Conservation (phyloP, 2,329 filamentous ascomycete genomes). For the Diaporthe australafricana region DNA sequence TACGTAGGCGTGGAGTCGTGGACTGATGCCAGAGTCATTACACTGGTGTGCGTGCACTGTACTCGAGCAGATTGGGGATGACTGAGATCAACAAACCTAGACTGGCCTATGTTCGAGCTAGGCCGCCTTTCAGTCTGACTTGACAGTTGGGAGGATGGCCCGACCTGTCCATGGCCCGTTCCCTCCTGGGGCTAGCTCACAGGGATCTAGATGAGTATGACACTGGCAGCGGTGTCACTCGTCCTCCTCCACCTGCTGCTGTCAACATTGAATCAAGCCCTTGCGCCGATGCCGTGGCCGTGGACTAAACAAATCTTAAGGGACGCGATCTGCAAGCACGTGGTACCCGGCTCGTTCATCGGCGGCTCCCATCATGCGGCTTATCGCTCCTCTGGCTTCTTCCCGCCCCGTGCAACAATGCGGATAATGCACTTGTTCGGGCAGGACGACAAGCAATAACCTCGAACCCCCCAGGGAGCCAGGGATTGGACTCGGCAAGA, state of each 20-base stretch:
- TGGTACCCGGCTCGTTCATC: conserved; percentile 18
- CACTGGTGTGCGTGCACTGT: neutral
- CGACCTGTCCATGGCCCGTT: no score
- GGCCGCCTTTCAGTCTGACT: neutral
- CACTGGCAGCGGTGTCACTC: neutral
- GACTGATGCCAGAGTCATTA: conserved; percentile 20
- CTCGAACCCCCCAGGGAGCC: neutral
- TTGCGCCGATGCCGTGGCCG: neutral
- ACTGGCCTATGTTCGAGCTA: conserved; percentile 9
- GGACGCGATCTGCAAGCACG: conserved; percentile 31
- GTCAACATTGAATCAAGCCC: conserved; percentile 10
- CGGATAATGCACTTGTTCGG: conserved; percentile 21
- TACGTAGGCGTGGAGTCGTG: conserved; percentile 3
- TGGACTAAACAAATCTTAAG: conserved; percentile 20
- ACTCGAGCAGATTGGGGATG: neutral
- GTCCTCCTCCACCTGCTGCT: neutral
- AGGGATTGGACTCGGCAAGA: conserved; percentile 17
- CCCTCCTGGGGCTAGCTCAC: neutral
- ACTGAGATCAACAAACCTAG: conserved; percentile 18
- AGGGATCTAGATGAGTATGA: neutral
- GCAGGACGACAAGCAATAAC: conserved; percentile 21
- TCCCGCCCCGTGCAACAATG: conserved; percentile 14
- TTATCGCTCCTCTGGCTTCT: conserved; percentile 22
- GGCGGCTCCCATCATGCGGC: conserved; percentile 25
- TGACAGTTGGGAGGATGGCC: neutral